Evolutionary conservation across 2,329 filamentous ascomycete genomes (phyloP).

Genomic region (Paraphaeosphaeria minitans): DNA sequence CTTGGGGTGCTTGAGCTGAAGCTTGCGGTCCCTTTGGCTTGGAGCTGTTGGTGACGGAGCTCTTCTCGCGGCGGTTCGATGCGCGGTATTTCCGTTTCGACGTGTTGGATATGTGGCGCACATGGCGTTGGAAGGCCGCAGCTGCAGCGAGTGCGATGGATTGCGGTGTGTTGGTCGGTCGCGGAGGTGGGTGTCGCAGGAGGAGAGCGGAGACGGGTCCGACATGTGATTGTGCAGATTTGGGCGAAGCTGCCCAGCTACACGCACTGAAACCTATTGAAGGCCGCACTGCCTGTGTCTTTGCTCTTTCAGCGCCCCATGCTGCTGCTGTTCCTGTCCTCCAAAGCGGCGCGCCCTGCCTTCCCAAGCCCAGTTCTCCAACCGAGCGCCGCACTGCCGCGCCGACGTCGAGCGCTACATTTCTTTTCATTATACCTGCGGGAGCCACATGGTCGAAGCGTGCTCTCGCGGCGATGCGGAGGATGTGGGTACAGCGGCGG

Average conservation of each 20-base stretch:
- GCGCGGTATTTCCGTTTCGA: conserved; percentile 19
- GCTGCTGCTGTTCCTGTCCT: conserved; percentile 16
- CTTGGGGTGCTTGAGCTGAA: conserved; percentile 34
- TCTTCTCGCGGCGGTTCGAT: conserved; percentile 43
- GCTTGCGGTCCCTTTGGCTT: conserved; percentile 26
- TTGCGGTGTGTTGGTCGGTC: conserved; percentile 16
- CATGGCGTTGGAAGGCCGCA: conserved; percentile 38
- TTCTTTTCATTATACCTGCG: conserved; percentile 51
- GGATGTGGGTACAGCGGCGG: conserved; percentile 7
- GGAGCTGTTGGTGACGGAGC: conserved; percentile 39
- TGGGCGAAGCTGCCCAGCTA: conserved; percentile 6
- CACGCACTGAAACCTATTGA: conserved; percentile 18
- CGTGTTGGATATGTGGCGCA: conserved; percentile 30
- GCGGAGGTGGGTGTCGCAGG: conserved; percentile 14
- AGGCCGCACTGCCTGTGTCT: conserved; percentile 14
- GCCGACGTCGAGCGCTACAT: conserved; percentile 47
- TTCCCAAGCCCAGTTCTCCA: conserved; percentile 31
- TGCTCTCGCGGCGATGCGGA: conserved; percentile 10
- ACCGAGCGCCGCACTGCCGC: conserved; percentile 40
- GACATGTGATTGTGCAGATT: conserved; percentile 19
- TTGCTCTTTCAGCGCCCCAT: conserved; percentile 16
- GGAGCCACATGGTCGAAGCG: conserved; percentile 38
- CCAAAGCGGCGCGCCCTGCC: conserved; percentile 22
- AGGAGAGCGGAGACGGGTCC: conserved; percentile 18
- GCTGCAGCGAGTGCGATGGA: conserved; percentile 33